Percentiles rank a stretch among this genome's conserved stretches.
These are phyloP conservation scores for Lepidium didymum DNA, from an alignment of 345 rosid genomes.

Conservation along the genomic window DNA sequence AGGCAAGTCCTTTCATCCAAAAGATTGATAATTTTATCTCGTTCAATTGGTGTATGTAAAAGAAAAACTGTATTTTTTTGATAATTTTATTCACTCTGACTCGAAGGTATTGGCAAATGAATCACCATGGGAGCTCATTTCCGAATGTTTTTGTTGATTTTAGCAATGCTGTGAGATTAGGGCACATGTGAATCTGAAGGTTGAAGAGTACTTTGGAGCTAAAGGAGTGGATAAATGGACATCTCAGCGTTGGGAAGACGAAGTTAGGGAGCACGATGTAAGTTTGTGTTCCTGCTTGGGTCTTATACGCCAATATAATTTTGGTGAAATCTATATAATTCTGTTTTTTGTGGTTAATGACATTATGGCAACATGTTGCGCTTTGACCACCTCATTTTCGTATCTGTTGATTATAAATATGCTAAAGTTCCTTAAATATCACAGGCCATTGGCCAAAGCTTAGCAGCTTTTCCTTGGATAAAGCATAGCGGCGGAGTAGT, in stretches of 20 bases:
- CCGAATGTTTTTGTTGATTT: not conserved
- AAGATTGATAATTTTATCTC: not conserved
- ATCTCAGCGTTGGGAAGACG: conserved; percentile 53
- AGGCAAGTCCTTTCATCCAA: conserved; percentile 32
- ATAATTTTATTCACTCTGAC: not conserved
- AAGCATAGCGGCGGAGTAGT: not conserved
- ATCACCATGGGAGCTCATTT: not conserved
- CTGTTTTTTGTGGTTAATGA: not conserved
- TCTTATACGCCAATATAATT: not conserved
- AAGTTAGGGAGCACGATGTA: conserved; percentile 56
- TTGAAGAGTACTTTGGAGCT: conserved; percentile 69
- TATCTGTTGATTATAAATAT: not conserved
- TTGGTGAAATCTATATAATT: not conserved
- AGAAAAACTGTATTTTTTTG: not conserved
- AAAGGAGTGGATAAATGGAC: conserved; percentile 75
- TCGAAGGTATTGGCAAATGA: not conserved
- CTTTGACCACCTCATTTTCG: not conserved
- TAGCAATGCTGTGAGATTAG: conserved; percentile 72
- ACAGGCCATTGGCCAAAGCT: not conserved
- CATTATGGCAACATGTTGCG: not conserved
- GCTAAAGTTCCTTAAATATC: not conserved
- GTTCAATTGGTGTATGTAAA: not conserved
- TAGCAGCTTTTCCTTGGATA: not conserved
- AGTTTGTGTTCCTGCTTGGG: conserved; percentile 21
- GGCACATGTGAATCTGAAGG: conserved; percentile 35